Percentiles rank a stretch among this genome's conserved stretches.
phyloP scores from a whole-genome alignment of 345 rosid species.

The Orychophragmus violaceus region DNA sequence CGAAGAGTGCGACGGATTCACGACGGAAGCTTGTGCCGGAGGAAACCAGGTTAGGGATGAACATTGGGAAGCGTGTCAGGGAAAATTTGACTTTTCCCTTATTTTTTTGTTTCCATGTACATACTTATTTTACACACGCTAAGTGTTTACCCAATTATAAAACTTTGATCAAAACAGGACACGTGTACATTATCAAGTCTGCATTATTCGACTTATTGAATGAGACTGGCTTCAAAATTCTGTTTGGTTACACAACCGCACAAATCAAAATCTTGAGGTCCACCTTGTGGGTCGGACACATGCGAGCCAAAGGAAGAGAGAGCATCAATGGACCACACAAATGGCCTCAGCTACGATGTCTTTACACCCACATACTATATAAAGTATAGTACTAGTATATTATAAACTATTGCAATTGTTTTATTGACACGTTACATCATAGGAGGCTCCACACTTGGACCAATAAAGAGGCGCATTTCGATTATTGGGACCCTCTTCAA shows the following conservation, averaged over 20 bases:
- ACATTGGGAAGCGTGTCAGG: no score
- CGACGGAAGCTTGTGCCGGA: no score
- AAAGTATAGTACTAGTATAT: not conserved
- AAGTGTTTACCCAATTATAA: not conserved
- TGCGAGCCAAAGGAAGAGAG: constrained; percentile 10
- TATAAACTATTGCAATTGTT: no score
- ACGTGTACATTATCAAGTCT: not conserved
- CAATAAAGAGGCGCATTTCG: constrained; percentile 16
- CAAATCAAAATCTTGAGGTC: constrained; percentile 16
- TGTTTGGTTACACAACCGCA: constrained; percentile 21
- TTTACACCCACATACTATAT: constrained; percentile 24
- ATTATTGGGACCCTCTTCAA: constrained; percentile 12
- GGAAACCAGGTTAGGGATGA: no score
- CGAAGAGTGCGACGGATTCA: no score
- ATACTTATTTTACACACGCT: no score
- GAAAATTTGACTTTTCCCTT: no score
- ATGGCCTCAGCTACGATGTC: constrained; percentile 9
- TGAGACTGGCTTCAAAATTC: constrained; percentile 3
- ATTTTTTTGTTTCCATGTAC: no score
- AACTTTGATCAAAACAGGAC: not conserved
- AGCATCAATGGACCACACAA: constrained; percentile 26
- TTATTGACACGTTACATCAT: not conserved
- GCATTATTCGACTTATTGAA: constrained; percentile 13
- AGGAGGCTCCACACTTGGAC: constrained; percentile 29
- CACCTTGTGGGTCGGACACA: constrained; percentile 28